These are phyloP conservation scores for Boeremia lycopersici DNA, from an alignment of 2,329 filamentous ascomycete genomes.

Conservation along the genomic window DNA sequence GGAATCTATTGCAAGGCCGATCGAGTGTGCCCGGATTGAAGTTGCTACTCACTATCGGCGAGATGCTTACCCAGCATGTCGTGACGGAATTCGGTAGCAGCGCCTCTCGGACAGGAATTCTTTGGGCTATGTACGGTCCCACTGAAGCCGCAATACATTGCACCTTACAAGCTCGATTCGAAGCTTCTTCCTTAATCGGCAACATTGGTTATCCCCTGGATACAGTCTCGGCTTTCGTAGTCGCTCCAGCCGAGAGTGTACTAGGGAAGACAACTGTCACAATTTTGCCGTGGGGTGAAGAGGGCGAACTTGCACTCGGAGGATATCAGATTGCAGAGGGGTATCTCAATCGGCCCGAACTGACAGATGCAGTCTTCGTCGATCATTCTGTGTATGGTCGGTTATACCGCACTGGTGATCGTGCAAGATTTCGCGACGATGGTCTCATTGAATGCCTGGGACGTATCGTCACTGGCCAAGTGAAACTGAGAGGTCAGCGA, in stretches of 20 bases:
- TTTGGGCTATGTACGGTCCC: conserved; percentile 94
- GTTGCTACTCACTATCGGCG: conserved; percentile 83
- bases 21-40: conserved; percentile 69
- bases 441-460: conserved; percentile 84
- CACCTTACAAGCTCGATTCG: conserved; percentile 72
- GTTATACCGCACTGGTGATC: conserved; percentile 86
- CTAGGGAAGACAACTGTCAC: conserved; percentile 45
- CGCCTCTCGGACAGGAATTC: conserved; percentile 61
- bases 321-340: conserved; percentile 78
- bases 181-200: conserved; percentile 61
- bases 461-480: conserved; percentile 77
- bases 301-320: conserved; percentile 81
- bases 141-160: conserved; percentile 93
- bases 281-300: conserved; percentile 68
- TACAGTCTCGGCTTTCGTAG: conserved; percentile 78
- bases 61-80: conserved; percentile 83
- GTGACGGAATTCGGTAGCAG: conserved; percentile 78
- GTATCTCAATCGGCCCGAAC: conserved; percentile 80
- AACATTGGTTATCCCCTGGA: conserved; percentile 80
- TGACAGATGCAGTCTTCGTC: conserved; percentile 75
- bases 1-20: conserved; percentile 73
- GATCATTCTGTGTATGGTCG: conserved; percentile 66
- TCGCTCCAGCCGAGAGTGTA: conserved; percentile 53
- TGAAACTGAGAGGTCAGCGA: conserved; percentile 84
- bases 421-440: conserved; percentile 69